Base-by-base conservation (phyloP, 306 rosid genomes). In the Carpinus fangiana region DNA sequence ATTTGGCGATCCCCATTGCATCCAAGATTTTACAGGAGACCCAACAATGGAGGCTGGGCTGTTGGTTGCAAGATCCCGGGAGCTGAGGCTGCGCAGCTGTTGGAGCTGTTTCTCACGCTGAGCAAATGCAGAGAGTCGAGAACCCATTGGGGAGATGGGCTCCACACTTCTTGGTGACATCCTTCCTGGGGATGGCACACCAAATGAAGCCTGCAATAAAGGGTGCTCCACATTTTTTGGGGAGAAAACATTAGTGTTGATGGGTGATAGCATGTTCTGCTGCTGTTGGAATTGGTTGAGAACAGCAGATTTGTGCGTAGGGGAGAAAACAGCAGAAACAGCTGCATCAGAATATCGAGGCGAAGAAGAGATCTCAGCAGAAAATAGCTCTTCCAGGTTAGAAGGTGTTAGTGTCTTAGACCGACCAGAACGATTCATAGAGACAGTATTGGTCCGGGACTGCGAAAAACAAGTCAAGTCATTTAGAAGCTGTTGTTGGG, bases 121-220 rank as follows among this genome's bases (percentile, higher is more conserved):
- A 36, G 89, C 81, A 74, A 86, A 87, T 41, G 88, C 85, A 1
- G 93, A 78, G 43, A 84, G 60, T 34, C 95, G 90, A 51, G 93
- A 70, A 11, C 89, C 79, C 95, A 87, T 87, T 3, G 98, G 98
- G 69, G 98, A 91, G 18, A 88, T 88, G 6, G 92, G 89, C 72
- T 93, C 98, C 76, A 90, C 28, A 62, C 87, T 90, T 81, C 97
- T 86, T 0, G 98, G 97, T 1, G 98, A 91, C 97, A 93, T 91
- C 82, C 98, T 87, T 64, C 98, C 98, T 11, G 98, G 92, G 38
- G 98, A 90, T 68, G 88, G 85, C 34, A 88, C 85, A 50, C 93
- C 89, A 77, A 83, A 93, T 8, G 94, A 79, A 64, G 90, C 86
- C 79, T 88, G 97, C 21, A 90, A 66, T 3, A 88, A 80, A 77